These are phyloP conservation scores for Candida nanaspora DNA, from an alignment of 805 yeast species.

Conservation along the genomic window DNA sequence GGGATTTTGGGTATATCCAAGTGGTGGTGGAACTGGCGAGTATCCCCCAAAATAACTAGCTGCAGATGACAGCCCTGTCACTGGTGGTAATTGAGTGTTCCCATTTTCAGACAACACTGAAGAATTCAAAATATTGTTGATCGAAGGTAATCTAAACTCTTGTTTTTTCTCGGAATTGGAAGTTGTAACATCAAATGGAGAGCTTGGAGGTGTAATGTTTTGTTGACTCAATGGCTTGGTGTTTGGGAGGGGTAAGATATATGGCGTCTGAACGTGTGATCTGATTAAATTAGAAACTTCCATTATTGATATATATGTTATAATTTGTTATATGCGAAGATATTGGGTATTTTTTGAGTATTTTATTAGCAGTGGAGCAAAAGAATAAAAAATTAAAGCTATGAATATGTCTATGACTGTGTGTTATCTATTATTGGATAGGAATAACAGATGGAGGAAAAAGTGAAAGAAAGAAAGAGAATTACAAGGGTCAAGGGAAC, in stretches of 20 bases:
- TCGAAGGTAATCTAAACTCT: constrained; percentile 15
- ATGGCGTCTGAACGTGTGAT: constrained; percentile 2
- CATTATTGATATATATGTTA: too few species aligned
- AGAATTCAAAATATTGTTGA: constrained; percentile 15
- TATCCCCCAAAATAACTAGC: not conserved
- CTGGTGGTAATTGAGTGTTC: not conserved
- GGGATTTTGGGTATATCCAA: constrained; percentile 1
- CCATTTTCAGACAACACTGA: constrained; percentile 9
- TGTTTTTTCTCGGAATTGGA: not conserved
- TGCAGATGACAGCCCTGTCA: too few species aligned
- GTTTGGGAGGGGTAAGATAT: not conserved
- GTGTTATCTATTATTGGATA: too few species aligned
- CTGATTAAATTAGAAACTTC: constrained; percentile 13
- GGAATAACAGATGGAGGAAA: too few species aligned
- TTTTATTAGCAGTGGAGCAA: not conserved
- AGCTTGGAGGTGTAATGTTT: constrained; percentile 1
- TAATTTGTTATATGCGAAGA: too few species aligned
- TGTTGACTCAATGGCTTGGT: not conserved
- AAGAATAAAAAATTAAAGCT: too few species aligned
- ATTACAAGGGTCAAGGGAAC: too few species aligned
- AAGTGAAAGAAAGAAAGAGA: too few species aligned
- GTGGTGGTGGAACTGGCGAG: not conserved
- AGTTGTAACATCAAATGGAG: constrained; percentile 1
- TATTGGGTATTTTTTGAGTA: not conserved
- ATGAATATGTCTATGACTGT: too few species aligned